Percentiles rank a stretch among this genome's conserved stretches.
Conservation (phyloP, 2,329 filamentous ascomycete genomes). For the Cytospora piceicola region DNA sequence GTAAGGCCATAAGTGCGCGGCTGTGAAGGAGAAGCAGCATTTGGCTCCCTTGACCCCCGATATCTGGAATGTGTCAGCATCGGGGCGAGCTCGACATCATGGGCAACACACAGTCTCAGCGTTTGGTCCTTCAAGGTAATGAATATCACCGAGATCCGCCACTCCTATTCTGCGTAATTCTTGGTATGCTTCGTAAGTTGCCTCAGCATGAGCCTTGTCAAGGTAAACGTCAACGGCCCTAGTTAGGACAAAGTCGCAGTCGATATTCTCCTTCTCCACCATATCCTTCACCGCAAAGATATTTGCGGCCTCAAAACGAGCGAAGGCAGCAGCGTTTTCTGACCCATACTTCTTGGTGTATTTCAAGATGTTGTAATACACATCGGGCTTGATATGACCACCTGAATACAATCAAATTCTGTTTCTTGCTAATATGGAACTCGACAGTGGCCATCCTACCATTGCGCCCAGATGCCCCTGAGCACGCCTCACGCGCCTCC, state of each 20-base stretch:
- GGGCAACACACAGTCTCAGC: constrained; percentile 24
- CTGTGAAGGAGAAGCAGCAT: constrained; percentile 38
- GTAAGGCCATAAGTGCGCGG: constrained; percentile 37
- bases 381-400: constrained; percentile 25
- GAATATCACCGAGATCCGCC: constrained; percentile 37
- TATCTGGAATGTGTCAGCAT: constrained; percentile 31
- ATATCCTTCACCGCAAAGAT: constrained; percentile 41
- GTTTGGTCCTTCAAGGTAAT: constrained; percentile 33
- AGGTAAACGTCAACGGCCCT: constrained; percentile 45
- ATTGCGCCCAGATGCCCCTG: constrained; percentile 44
- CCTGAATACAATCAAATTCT: constrained; percentile 6
- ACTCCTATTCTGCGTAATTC: constrained; percentile 37
- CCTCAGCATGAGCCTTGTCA: constrained; percentile 31
- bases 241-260: constrained; percentile 44
- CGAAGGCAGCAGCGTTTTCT: constrained; percentile 48
- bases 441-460: constrained; percentile 34
- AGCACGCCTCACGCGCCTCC: constrained; percentile 42
- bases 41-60: constrained; percentile 43
- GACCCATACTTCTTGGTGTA: constrained; percentile 20
- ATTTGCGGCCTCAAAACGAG: constrained; percentile 56
- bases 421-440: background rate
- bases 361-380: constrained; percentile 22
- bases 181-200: constrained; percentile 38
- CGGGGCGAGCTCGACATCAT: too few relatives aligned
- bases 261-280: constrained; percentile 41